Base-by-base conservation (phyloP, 169 alveolate genomes). In the Eimeria tenella region DNA sequence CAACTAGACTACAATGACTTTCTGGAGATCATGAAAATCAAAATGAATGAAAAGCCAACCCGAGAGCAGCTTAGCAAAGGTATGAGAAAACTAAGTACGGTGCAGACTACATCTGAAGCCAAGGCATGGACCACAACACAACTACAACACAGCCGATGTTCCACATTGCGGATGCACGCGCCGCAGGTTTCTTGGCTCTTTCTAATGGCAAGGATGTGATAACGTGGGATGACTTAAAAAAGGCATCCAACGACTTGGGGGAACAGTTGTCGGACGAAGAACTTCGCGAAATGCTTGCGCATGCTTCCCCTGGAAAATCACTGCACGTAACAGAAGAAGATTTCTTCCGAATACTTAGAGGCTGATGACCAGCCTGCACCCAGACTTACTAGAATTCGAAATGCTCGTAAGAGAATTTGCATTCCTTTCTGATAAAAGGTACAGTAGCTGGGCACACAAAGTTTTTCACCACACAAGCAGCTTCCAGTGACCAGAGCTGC, bases 201-300 rank as follows among this genome's bases (percentile, higher is more conserved):
- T 56, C 91, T 17, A 84, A 84, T 62, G 91, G 91, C 15, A 84
- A 84, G 91, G 91, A 84, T 62, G 70, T 52, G 50, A 92, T 97
- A n/a, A 88, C 96, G 13, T 95, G 96, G 63, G 95, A 98, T 97
- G 98, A 98, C 95, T 97, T 98, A 93, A 97, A 98, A 83, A 97
- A 99, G 92, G 99, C 83, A 19, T 65, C 94, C 2, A 73, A 60
- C n/a, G 94, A 90, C n/a, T 60, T 90, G 19, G 94, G 94, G 68
- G 94, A 90, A 74, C 75, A 77, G 15, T 52, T 90, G 9, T 74
- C 90, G 6, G 94, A 90, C 83, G 94, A 90, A 60, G 94, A 90
- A 60, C 73, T 90, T 11, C 90, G 94, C 2, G 94, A 90, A 62
- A 90, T 90, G 94, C 70, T 90, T 23, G 81, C 79, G 5, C 92